These are phyloP conservation scores for Blastocystis sp. DNA, from an alignment of 352 stramenopile species.

Conservation along the genomic window DNA sequence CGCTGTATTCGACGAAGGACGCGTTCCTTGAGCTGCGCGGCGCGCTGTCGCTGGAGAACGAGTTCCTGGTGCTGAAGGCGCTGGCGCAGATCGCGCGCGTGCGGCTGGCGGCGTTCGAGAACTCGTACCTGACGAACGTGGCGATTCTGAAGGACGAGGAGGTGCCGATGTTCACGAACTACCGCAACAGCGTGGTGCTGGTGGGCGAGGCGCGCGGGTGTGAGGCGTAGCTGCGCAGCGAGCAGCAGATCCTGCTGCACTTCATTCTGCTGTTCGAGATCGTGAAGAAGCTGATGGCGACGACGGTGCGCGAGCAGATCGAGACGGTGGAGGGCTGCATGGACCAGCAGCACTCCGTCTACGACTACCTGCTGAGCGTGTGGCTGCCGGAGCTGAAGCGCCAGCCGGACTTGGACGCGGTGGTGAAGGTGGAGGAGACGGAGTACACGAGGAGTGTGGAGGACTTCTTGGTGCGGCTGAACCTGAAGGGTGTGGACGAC, in stretches of 20 bases:
- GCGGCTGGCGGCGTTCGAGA: background rate
- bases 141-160: background rate
- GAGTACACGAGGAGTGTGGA: background rate
- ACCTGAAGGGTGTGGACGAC: conserved; percentile 16
- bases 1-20: background rate
- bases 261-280: conserved; percentile 38
- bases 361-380: conserved; percentile 31
- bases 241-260: conserved; percentile 42
- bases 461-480: background rate
- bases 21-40: conserved; percentile 14
- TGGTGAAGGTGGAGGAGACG: background rate
- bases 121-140: conserved; percentile 11
- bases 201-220: background rate
- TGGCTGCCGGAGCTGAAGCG: conserved; percentile 14
- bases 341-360: conserved; percentile 21
- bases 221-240: conserved; percentile 32
- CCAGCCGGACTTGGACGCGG: background rate
- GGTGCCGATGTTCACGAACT: conserved; percentile 29
- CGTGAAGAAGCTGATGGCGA: conserved; percentile 14
- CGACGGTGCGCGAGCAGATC: conserved; percentile 4
- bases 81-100: background rate
- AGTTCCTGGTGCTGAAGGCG: conserved; percentile 20
- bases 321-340: background rate
- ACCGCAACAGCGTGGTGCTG: conserved; percentile 29
- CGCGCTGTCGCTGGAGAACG: conserved; percentile 10